Percentiles rank a stretch among this genome's conserved stretches.
These are phyloP conservation scores for Aspergillus versicolor DNA, from an alignment of 2,329 filamentous ascomycete species.

Conservation along the genomic window DNA sequence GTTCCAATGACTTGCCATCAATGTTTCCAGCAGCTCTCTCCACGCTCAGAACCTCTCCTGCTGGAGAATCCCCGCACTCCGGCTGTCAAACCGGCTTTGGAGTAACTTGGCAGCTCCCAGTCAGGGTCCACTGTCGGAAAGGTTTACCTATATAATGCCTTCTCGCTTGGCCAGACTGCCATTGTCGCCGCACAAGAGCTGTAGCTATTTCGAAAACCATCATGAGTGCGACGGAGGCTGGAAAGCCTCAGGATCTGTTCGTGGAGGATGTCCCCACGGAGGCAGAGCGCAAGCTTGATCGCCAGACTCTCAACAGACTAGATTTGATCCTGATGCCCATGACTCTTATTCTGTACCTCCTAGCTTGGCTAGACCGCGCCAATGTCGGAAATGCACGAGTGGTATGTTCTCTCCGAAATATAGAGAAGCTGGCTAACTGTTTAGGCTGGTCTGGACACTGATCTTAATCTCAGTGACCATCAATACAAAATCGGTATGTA, in stretches of 20 bases:
- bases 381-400: conserved; percentile 19
- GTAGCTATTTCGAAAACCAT: background rate
- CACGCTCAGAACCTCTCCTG: background rate
- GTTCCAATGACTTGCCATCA: too few relatives aligned
- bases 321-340: conserved; percentile 17
- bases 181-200: too few relatives aligned
- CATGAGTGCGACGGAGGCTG: background rate
- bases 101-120: background rate
- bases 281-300: conserved; percentile 11
- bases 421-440: background rate
- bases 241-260: conserved; percentile 9
- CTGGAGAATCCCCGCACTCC: background rate
- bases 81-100: background rate
- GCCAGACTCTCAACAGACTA: conserved; percentile 11
- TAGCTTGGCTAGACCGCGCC: conserved; percentile 19
- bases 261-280: conserved; percentile 10
- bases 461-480: conserved; percentile 13
- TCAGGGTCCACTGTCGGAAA: background rate
- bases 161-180: too few relatives aligned
- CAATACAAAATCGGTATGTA: conserved; percentile 14
- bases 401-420: background rate
- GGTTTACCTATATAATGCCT: too few relatives aligned
- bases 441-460: conserved; percentile 15
- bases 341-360: conserved; percentile 17
- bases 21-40: background rate